A percentile compares a stretch with the other conserved stretches of the same genome.
Evolutionary conservation across 140 eudicot genomes (phyloP).

Genomic region (Senecio squalidus): DNA sequence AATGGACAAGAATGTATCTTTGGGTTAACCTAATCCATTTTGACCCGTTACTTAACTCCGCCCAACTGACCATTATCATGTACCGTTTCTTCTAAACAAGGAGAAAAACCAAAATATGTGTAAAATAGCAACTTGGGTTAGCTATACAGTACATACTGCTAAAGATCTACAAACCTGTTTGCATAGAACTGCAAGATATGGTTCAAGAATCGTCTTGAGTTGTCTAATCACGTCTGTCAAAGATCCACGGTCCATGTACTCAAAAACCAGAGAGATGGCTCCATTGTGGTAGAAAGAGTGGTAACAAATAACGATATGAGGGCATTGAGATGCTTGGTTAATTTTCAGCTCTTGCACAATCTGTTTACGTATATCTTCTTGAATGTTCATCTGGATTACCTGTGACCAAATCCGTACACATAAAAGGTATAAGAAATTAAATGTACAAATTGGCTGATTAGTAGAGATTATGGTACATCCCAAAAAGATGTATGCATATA

Average conservation of each 20-base stretch:
- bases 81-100: too few species aligned
- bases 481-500: too few species aligned
- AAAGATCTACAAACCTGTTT: constrained; percentile 55
- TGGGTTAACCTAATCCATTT: too few species aligned
- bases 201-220: constrained; percentile 93
- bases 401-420: constrained; percentile 18
- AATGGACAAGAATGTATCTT: too few species aligned
- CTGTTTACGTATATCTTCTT: constrained; percentile 94
- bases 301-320: constrained; percentile 78
- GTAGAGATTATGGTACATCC: too few species aligned
- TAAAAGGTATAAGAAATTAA: background rate
- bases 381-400: constrained; percentile 99
- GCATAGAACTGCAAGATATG: constrained; percentile 96
- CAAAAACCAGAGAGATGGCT: constrained; percentile 83
- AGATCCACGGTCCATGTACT: constrained; percentile 98
- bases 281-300: constrained; percentile 97
- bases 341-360: constrained; percentile 96
- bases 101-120: background rate
- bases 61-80: too few species aligned
- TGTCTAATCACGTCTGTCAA: constrained; percentile 77
- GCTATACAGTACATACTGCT: background rate
- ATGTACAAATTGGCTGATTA: background rate
- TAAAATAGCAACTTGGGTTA: background rate
- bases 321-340: constrained; percentile 90
- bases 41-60: too few species aligned